Evolutionary conservation across 306 rosid species (phyloP).

Genomic region (Quercus alba): DNA sequence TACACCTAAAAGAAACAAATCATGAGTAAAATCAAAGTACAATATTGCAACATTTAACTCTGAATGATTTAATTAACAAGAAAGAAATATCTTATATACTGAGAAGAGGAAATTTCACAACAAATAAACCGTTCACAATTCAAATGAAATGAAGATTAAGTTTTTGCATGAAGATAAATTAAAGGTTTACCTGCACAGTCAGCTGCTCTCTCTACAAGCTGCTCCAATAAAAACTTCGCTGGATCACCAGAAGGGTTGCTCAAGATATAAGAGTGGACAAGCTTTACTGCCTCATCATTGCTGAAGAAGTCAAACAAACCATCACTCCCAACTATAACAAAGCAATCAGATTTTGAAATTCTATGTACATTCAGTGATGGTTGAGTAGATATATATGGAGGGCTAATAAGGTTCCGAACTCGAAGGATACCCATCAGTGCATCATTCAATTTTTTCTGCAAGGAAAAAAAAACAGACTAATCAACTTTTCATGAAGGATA

Average conservation of each 20-base stretch:
- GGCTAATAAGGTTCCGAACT: slow-evolving; percentile 82
- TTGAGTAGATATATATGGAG: slow-evolving; percentile 85
- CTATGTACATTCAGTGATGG: slow-evolving; percentile 73
- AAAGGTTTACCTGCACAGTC: slow-evolving; percentile 59
- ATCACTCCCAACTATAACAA: slow-evolving; percentile 84
- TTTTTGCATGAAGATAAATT: slow-evolving; percentile 6
- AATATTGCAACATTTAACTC: background rate
- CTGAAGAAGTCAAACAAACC: slow-evolving; percentile 96
- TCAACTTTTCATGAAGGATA: background rate
- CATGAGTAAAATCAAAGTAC: background rate
- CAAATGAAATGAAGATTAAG: background rate
- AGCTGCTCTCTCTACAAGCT: slow-evolving; percentile 82
- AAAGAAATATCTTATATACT: background rate
- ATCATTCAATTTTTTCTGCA: slow-evolving; percentile 87
- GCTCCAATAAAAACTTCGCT: slow-evolving; percentile 83
- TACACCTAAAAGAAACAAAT: background rate
- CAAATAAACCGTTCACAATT: background rate
- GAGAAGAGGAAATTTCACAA: background rate
- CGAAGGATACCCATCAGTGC: slow-evolving; percentile 97
- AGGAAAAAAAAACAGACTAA: slow-evolving; percentile 10
- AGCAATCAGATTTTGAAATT: slow-evolving; percentile 67
- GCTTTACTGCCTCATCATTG: slow-evolving; percentile 78
- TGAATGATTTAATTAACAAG: background rate
- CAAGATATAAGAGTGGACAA: slow-evolving; percentile 68
- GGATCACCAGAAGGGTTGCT: slow-evolving; percentile 83